Conservation (phyloP, 2,329 filamentous ascomycete species). For the Botrytis porri region DNA sequence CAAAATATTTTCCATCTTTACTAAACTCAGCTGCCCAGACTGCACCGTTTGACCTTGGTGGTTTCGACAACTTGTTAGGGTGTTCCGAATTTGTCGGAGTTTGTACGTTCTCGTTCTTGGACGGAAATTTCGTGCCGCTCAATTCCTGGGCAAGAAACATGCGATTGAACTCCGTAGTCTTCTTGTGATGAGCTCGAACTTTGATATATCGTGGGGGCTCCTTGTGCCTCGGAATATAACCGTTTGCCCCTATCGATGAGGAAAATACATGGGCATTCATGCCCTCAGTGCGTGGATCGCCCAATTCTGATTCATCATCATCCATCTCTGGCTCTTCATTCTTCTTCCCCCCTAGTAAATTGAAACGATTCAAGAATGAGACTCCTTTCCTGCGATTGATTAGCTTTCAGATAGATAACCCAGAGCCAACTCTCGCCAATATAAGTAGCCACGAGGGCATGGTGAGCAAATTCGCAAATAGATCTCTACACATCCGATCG, state of each 20-base stretch:
- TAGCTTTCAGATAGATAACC: slow-evolving; percentile 12
- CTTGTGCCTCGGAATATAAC: slow-evolving; percentile 83
- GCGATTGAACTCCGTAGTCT: slow-evolving; percentile 74
- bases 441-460: slow-evolving; percentile 1
- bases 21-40: slow-evolving; percentile 95
- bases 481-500: slow-evolving; percentile 17
- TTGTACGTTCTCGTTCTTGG: slow-evolving; percentile 36
- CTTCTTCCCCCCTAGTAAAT: slow-evolving; percentile 73
- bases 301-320: slow-evolving; percentile 67
- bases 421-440: neutral
- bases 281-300: slow-evolving; percentile 68
- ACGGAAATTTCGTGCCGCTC: slow-evolving; percentile 50
- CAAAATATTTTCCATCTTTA: slow-evolving; percentile 83
- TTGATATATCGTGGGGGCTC: slow-evolving; percentile 90
- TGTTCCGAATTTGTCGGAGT: slow-evolving; percentile 29
- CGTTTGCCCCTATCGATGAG: slow-evolving; percentile 63
- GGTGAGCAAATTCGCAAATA: slow-evolving; percentile 23
- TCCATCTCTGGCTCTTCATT: slow-evolving; percentile 55
- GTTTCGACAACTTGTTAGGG: slow-evolving; percentile 30
- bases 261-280: slow-evolving; percentile 81
- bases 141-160: slow-evolving; percentile 92
- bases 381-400: slow-evolving; percentile 66
- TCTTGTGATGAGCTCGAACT: slow-evolving; percentile 77
- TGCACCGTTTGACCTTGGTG: slow-evolving; percentile 51
- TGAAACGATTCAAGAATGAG: slow-evolving; percentile 82